phyloP scores from a whole-genome alignment of 768 basidiomycete genomes.

The Tylopilus vinaceipallidus region DNA sequence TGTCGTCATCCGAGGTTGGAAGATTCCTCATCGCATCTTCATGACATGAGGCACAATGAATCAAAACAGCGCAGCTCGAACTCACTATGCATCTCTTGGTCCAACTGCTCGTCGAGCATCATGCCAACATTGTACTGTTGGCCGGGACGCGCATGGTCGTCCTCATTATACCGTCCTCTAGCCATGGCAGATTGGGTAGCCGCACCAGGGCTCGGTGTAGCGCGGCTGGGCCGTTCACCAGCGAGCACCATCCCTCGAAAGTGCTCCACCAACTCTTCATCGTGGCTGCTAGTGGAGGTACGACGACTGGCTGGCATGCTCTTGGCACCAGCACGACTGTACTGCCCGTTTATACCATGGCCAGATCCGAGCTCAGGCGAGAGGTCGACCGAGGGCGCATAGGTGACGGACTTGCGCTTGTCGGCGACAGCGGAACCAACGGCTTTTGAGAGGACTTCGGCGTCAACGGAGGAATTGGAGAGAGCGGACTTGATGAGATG shows the following conservation, averaged over 20 bases:
- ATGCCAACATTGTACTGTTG: constrained; percentile 78
- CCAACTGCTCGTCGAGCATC: constrained; percentile 91
- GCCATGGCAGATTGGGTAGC: constrained; percentile 53
- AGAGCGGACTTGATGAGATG: constrained; percentile 41
- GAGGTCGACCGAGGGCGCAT: constrained; percentile 72
- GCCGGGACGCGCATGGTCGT: constrained; percentile 58
- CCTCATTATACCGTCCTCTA: constrained; percentile 54
- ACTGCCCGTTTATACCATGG: constrained; percentile 49
- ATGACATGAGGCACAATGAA: constrained; percentile 17
- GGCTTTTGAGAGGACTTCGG: constrained; percentile 62
- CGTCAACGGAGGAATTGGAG: constrained; percentile 54
- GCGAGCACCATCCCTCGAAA: constrained; percentile 69
- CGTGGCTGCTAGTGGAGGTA: constrained; percentile 83
- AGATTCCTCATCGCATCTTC: constrained; percentile 86
- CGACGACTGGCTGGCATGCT: constrained; percentile 92
- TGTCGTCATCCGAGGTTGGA: constrained; percentile 88
- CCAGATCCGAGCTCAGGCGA: constrained; percentile 62
- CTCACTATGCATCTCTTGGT: constrained; percentile 93
- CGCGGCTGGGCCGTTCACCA: constrained; percentile 56
- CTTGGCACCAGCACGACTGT: constrained; percentile 75
- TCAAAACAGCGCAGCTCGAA: constrained; percentile 14
- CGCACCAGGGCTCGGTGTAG: constrained; percentile 54
- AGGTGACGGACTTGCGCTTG: constrained; percentile 86
- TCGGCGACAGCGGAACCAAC: constrained; percentile 65
- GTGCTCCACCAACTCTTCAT: constrained; percentile 77